These are phyloP conservation scores for Chenopodium album DNA, from an alignment of 148 eudicot species.

Conservation along the genomic window DNA sequence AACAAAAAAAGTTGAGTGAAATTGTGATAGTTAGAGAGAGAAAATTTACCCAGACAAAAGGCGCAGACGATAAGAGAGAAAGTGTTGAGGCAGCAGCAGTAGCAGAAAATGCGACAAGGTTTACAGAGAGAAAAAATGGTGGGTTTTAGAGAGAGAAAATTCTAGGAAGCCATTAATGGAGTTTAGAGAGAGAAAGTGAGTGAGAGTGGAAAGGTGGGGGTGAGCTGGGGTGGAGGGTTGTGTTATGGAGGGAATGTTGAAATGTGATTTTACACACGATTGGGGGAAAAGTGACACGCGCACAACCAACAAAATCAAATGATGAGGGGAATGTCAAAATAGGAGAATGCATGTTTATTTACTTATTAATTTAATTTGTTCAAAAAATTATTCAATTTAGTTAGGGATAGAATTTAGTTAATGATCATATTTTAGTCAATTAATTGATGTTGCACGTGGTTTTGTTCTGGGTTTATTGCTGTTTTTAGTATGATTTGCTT, in stretches of 20 bases:
- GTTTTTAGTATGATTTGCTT: no score
- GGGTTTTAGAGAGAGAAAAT: constrained; percentile 2
- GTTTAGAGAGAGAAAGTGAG: neutral
- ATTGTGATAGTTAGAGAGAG: neutral
- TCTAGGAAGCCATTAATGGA: constrained; percentile 19
- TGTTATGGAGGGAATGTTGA: constrained; percentile 8
- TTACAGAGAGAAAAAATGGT: constrained; percentile 1
- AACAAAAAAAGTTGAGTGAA: neutral
- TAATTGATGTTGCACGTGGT: constrained; percentile 12
- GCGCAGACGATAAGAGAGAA: constrained; percentile 5
- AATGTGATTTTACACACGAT: constrained; percentile 19
- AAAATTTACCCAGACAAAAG: constrained; percentile 25
- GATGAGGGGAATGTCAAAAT: neutral
- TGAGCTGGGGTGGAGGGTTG: neutral
- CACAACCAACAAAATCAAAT: neutral
- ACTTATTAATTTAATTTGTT: no score
- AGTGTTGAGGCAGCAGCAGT: neutral
- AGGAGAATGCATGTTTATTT: no score
- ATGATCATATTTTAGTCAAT: neutral
- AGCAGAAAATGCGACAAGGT: no score
- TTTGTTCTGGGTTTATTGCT: neutral
- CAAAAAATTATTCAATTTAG: no score
- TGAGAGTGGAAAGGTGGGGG: neutral
- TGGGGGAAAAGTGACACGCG: constrained; percentile 3
- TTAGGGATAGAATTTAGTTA: no score